A percentile compares a stretch with the other conserved stretches of the same genome.
Conservation (phyloP, 2,329 filamentous ascomycete species). For the Fusarium sp. region DNA sequence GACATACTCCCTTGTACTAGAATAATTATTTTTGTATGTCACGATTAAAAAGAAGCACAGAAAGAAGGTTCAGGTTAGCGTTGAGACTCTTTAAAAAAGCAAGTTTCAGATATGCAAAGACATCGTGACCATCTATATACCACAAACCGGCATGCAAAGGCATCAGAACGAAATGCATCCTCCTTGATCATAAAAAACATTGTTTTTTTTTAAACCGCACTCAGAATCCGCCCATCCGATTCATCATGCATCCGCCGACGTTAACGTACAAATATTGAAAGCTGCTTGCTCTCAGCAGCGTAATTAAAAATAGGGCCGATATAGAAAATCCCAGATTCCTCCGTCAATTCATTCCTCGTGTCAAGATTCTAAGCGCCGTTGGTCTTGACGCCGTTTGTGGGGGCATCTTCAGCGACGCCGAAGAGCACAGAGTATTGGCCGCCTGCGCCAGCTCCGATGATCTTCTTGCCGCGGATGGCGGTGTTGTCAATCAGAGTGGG, state of each 20-base stretch:
- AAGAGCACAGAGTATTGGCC: slow-evolving; percentile 82
- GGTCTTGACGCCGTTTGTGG: slow-evolving; percentile 45
- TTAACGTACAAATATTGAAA: slow-evolving; percentile 28
- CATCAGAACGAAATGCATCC: slow-evolving; percentile 3
- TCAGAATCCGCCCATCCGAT: slow-evolving; percentile 31
- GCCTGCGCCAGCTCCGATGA: slow-evolving; percentile 84
- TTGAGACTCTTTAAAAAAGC: slow-evolving; percentile 8
- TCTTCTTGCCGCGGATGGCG: slow-evolving; percentile 77
- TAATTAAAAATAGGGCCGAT: slow-evolving; percentile 30
- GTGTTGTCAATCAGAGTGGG: slow-evolving; percentile 87
- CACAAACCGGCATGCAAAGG: slow-evolving; percentile 11
- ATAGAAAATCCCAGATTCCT: slow-evolving; percentile 10
- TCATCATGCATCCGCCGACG: slow-evolving; percentile 11
- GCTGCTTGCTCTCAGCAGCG: slow-evolving; percentile 13
- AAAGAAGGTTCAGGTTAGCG: slow-evolving; percentile 1
- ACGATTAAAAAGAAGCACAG: slow-evolving; percentile 18
- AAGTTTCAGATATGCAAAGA: slow-evolving; percentile 30
- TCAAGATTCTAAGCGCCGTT: slow-evolving; percentile 34
- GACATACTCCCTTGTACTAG: slow-evolving; percentile 20
- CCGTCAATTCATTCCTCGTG: slow-evolving; percentile 15
- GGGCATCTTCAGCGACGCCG: slow-evolving; percentile 49
- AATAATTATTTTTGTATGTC: slow-evolving; percentile 32
- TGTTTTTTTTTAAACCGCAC: slow-evolving; percentile 14
- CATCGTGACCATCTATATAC: slow-evolving; percentile 33
- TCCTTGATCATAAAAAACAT: slow-evolving; percentile 15